Evolutionary conservation across 345 rosid genomes (phyloP), one percentile per base, ranked within the genome.

Genomic region (Draba incana): DNA sequence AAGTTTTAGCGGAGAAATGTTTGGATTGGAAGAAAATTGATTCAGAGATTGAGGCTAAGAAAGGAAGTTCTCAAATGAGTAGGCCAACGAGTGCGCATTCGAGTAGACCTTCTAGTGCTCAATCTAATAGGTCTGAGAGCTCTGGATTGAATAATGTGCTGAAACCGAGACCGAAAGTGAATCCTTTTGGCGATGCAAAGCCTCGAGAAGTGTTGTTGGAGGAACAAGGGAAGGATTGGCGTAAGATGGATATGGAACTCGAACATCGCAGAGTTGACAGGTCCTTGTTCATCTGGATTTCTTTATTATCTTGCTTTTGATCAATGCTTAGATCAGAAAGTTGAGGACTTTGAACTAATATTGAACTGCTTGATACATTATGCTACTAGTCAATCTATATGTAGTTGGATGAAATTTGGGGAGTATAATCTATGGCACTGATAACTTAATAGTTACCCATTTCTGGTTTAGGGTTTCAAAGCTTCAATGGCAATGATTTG

Each of bases 171-270:
- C 90, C 92, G 1, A 91, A 84, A 78, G 83, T 84, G 65, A 91
- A 94, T 84, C 99, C 99, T 1, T 94, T 94, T 80, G 99, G 99
- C 2, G 90, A 89, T 64, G 99, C 99, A 0, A 94, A 87, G 79
- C 99, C 99, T 16, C 78, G 98, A 62, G 99, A 94, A 69, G 86
- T 94, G 42, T 81, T 91, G 89, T 71, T 94, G 80, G 84, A 85
- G 81, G 86, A 89, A 77, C 83, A 87, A 64, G 99, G 99, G 47
- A 76, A 81, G 74, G 92, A 94, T 77, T 89, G 99, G 99, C 91
- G 92, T 1, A 91, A 89, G 81, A 85, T 91, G 78, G 98, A 94
- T 77, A 68, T 79, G 64, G 84, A 94, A 53, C 83, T 94, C 79
- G 98, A 94, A 72, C 93, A 84, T 71, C 90, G 93, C 57, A 56